Base-by-base conservation (phyloP, 306 rosid species). In the Casuarina equisetifolia region DNA sequence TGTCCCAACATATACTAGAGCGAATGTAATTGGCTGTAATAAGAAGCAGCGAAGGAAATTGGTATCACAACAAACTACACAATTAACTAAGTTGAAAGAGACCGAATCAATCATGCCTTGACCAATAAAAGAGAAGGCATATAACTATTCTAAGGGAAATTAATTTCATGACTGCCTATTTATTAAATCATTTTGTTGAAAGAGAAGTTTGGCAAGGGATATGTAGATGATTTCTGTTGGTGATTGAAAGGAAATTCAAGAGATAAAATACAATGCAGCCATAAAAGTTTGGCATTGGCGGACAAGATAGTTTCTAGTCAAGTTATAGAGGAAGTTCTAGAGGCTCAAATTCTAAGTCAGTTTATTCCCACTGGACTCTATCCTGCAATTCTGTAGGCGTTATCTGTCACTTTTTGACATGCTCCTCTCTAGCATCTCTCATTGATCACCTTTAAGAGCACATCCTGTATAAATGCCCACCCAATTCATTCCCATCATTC, bases 1-100 rank as follows among this genome's bases (percentile, higher is more conserved):
- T 79, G 85, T 86, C 82, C 90, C 90, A 63, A 89, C 74, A 74
- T 89, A 89, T 59, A 84, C 87, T 44, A 82, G 82, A 35, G 90
- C 86, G 78, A 91, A 74, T 51, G 90, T 83, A 55, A 88, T 77
- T 61, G 94, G 92, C 97, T 89, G 82, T 43, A 51, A 75, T 53
- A 78, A 40, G 72, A 58, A 76, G 44, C 39, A 57, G 66, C 82
- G 57, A 78, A 42, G 71, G 61, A 82, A 54, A 3, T 66, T 46
- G 52, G 40, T 45, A 69, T 69, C 50, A 69, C 7, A 45, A 69
- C 6, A 4, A 10, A 69, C 2, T 38, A 68, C 70, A 9, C n/a
- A 70, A 2, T 50, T 59, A 38, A 15, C 6, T 5, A 80, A 32
- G 62, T 58, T 70, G 48, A 36, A 8, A 57, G 50, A 61, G 68